Conservation (phyloP, 257 asterid genomes). For the Ilex aquifolium region DNA sequence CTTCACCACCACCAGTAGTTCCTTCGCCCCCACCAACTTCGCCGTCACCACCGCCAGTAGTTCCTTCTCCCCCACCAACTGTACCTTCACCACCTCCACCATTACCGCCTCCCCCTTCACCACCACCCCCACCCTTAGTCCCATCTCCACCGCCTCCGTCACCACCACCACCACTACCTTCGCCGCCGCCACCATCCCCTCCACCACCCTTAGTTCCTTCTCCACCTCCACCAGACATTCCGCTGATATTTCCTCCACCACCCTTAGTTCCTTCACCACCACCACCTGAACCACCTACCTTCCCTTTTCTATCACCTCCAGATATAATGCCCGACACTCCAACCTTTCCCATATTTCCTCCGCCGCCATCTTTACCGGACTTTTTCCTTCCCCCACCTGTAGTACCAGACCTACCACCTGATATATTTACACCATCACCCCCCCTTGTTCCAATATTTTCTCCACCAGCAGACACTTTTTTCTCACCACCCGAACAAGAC, state of each 20-base stretch:
- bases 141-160: constrained; percentile 21
- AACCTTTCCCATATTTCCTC: constrained; percentile 15
- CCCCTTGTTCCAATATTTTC: constrained; percentile 24
- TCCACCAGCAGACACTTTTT: constrained; percentile 13
- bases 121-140: constrained; percentile 12
- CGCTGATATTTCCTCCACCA: constrained; percentile 2
- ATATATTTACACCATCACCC: constrained; percentile 20
- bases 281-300: constrained; percentile 14
- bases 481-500: constrained; percentile 2
- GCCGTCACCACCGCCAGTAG: no score
- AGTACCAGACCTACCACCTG: constrained; percentile 27
- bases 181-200: constrained; percentile 13
- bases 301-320: constrained; percentile 32
- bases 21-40: no score
- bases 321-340: constrained; percentile 12
- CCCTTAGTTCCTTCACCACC: constrained; percentile 6
- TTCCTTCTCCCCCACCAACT: no score
- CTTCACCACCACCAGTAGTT: no score
- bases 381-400: constrained; percentile 8
- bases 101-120: no score
- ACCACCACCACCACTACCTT: constrained; percentile 15
- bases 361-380: constrained; percentile 8
- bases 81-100: no score
- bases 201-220: not conserved
- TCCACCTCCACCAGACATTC: constrained; percentile 7